phyloP scores from a whole-genome alignment of 2,329 filamentous ascomycete genomes.

The Nigrospora oryzae region DNA sequence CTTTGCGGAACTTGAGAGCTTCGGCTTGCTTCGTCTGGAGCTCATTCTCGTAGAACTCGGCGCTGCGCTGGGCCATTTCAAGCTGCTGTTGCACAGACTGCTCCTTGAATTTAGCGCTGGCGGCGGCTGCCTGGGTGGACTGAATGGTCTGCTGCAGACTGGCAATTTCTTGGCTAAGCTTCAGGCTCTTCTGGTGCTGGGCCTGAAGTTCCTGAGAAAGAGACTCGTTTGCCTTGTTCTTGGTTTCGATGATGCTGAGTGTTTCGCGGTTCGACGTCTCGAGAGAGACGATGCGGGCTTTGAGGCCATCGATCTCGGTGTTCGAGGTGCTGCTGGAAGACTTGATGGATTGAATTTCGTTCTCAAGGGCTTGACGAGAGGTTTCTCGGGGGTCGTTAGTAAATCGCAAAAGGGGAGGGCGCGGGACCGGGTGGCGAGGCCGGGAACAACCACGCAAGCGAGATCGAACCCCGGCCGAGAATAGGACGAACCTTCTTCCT shows the following conservation, averaged over 20 bases:
- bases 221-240: slow-evolving; percentile 77
- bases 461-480: too few species aligned
- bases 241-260: slow-evolving; percentile 79
- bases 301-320: slow-evolving; percentile 67
- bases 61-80: slow-evolving; percentile 78
- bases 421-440: too few species aligned
- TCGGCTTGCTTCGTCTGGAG: slow-evolving; percentile 85
- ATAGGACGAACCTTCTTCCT: slow-evolving; percentile 61
- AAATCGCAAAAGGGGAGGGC: background rate
- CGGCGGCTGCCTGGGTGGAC: slow-evolving; percentile 68
- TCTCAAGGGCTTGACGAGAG: slow-evolving; percentile 64
- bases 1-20: slow-evolving; percentile 83
- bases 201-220: slow-evolving; percentile 79
- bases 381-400: slow-evolving; percentile 50
- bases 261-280: slow-evolving; percentile 91
- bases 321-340: slow-evolving; percentile 67
- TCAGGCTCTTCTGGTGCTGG: slow-evolving; percentile 81
- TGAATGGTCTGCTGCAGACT: slow-evolving; percentile 78
- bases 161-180: slow-evolving; percentile 75
- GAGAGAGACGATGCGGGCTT: slow-evolving; percentile 75
- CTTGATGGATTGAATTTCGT: slow-evolving; percentile 71
- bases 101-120: slow-evolving; percentile 80
- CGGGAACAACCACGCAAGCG: too few species aligned
- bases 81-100: slow-evolving; percentile 86
- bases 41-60: slow-evolving; percentile 88